Base-by-base conservation (phyloP, 148 eudicot species). In the Rhododendron mucronatum region DNA sequence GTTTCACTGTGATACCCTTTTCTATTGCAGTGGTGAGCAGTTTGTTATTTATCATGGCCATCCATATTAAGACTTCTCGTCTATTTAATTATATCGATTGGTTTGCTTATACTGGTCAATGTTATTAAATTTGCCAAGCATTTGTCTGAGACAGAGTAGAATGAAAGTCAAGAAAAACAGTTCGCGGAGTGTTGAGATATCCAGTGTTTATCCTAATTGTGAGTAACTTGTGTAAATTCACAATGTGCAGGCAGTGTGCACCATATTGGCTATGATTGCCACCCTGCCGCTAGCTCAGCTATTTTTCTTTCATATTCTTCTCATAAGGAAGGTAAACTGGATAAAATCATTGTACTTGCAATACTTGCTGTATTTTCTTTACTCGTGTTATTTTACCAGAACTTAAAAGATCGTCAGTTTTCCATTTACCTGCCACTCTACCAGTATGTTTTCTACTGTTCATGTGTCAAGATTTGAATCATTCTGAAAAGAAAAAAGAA, bases 251-350 rank as follows among this genome's bases (percentile, higher is more conserved):
- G 98, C 92, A 37, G 88, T 94, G 26, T 97, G 99, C 88, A 95
- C 98, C 86, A 81, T 94, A 80, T 89, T 97, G 92, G 98, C 99
- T 47, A 97, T 95, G 99, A 88, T 94, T 84, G 99, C 98, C 9
- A 97, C 96, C 78, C 91, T 97, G 87, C 99, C 98, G 7, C 88
- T 97, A 69, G 96, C 91, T 82, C 99, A 97, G 88, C 99, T 97
- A 83, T 97, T 97, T 94, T 95, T 95, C 93, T 97, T 97, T 91
- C 99, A 97, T 90, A 93, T 97, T 86, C 98, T 97, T 85, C 96
- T 97, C 37, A 93, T 95, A 76, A 97, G 96, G 90, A 97, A 97
- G 97, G 99, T 94, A 47, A 89, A 35, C 37, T 84, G 23, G 63
- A 80, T n/a, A 41, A 33, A 18, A 51, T 48, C 69, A 21, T 80